Percentiles rank a stretch among this genome's conserved stretches.
phyloP scores from a whole-genome alignment of 2,329 filamentous ascomycete species.

The Hawksworthiomyces lignivorus region DNA sequence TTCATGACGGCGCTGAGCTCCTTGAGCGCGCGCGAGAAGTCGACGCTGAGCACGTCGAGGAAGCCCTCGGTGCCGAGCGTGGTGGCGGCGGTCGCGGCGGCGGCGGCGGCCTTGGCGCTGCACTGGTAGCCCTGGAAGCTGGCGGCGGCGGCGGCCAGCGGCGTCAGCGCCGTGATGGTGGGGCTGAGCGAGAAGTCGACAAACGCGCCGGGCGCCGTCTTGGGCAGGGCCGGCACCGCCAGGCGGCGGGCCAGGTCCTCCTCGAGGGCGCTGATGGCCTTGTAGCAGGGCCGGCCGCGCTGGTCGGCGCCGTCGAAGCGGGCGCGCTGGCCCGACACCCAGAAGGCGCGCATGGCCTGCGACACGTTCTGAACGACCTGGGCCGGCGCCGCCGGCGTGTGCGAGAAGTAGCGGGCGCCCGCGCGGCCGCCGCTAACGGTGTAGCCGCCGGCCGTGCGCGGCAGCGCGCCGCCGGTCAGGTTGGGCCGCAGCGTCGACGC shows the following conservation, averaged over 20 bases:
- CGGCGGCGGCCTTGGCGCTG: slow-evolving; percentile 26
- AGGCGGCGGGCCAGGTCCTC: slow-evolving; percentile 65
- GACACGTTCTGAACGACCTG: slow-evolving; percentile 96
- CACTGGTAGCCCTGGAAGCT: background rate
- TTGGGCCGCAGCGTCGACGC: slow-evolving; percentile 85
- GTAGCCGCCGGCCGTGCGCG: slow-evolving; percentile 87
- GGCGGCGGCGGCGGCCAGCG: slow-evolving; percentile 39
- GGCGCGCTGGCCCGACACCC: slow-evolving; percentile 81
- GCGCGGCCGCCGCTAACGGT: slow-evolving; percentile 62
- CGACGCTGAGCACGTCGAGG: slow-evolving; percentile 73
- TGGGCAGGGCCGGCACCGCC: slow-evolving; percentile 31
- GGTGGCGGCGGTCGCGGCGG: slow-evolving; percentile 42
- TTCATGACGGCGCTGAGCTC: slow-evolving; percentile 72
- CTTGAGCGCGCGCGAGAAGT: slow-evolving; percentile 81
- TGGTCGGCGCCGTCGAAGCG: slow-evolving; percentile 73
- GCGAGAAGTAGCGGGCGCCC: slow-evolving; percentile 81
- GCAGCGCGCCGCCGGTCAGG: slow-evolving; percentile 77
- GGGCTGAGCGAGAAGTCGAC: slow-evolving; percentile 86
- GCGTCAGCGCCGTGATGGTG: slow-evolving; percentile 79
- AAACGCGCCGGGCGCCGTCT: slow-evolving; percentile 55
- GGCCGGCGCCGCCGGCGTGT: slow-evolving; percentile 74
- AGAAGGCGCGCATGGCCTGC: slow-evolving; percentile 83
- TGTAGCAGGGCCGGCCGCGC: slow-evolving; percentile 71
- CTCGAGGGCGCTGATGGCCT: slow-evolving; percentile 65
- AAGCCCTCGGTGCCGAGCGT: slow-evolving; percentile 77